A percentile compares a stretch with the other conserved stretches of the same genome.
phyloP scores from a whole-genome alignment of 768 basidiomycete species.

The Leccinum barrowsii region DNA sequence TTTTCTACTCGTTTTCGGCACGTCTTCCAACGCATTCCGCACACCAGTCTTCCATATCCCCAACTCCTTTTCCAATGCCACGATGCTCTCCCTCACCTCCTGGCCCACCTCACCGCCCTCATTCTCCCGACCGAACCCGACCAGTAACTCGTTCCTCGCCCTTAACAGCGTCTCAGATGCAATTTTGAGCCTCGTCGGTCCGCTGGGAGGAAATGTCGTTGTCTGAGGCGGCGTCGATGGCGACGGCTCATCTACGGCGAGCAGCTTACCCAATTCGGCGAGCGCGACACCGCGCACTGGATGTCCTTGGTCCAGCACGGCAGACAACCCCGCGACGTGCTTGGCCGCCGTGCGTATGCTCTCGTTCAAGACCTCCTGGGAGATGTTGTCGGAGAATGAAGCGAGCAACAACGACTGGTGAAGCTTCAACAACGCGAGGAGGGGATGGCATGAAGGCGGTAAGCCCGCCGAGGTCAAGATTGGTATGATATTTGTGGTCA shows the following conservation, averaged over 20 bases:
- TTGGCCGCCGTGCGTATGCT: conserved; percentile 55
- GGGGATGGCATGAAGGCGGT: conserved; percentile 69
- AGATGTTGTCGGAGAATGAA: conserved; percentile 37
- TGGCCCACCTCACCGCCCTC: conserved; percentile 71
- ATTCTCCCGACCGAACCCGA: conserved; percentile 70
- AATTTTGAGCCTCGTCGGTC: conserved; percentile 56
- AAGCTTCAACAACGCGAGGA: conserved; percentile 70
- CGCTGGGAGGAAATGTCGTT: conserved; percentile 60
- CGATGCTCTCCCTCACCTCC: conserved; percentile 56
- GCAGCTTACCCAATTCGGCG: conserved; percentile 77
- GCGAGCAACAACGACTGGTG: conserved; percentile 64
- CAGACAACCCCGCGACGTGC: conserved; percentile 49
- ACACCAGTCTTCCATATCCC: conserved; percentile 65
- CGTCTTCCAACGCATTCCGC: conserved; percentile 51
- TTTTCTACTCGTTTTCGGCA: not conserved
- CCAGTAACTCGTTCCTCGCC: conserved; percentile 56
- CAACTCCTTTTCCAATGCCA: conserved; percentile 69
- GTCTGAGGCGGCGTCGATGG: conserved; percentile 28
- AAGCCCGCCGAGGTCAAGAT: conserved; percentile 58
- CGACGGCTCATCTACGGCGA: conserved; percentile 72
- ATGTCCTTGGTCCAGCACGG: conserved; percentile 60
- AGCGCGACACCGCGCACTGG: conserved; percentile 73
- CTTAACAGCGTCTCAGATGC: conserved; percentile 62
- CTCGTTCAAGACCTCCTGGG: conserved; percentile 58
- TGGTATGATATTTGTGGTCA: conserved; percentile 64